These are phyloP conservation scores for Schwanniomyces etchellsii DNA, from an alignment of 1,139 yeast species.

Conservation along the genomic window DNA sequence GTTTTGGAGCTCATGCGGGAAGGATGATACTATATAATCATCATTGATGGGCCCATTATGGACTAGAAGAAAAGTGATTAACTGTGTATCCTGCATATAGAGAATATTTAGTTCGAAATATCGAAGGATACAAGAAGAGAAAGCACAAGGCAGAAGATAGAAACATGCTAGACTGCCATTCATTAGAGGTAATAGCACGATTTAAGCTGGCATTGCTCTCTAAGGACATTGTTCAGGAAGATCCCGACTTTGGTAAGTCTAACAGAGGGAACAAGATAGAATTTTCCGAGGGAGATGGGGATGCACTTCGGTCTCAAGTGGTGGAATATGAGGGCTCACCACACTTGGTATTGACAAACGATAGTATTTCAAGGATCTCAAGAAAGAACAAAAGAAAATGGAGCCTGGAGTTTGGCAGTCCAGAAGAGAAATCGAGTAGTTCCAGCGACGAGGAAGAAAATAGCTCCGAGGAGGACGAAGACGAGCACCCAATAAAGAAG, in stretches of 20 bases:
- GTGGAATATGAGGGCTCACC: conserved; percentile 40
- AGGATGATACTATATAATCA: too few species aligned
- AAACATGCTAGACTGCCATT: conserved; percentile 38
- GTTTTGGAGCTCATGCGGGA: too few species aligned
- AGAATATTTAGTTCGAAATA: not conserved
- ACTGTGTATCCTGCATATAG: not conserved
- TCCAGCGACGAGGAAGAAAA: conserved; percentile 8
- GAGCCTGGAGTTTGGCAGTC: conserved; percentile 21
- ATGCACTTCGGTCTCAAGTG: conserved; percentile 25
- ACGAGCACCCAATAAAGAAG: conserved; percentile 29
- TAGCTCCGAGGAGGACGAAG: conserved; percentile 20
- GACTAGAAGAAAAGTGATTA: too few species aligned
- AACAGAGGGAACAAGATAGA: conserved; percentile 35
- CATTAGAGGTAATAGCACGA: conserved; percentile 33
- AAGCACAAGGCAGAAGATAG: too few species aligned
- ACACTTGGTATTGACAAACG: conserved; percentile 35
- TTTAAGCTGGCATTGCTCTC: conserved; percentile 35
- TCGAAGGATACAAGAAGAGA: too few species aligned
- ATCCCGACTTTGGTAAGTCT: conserved; percentile 13
- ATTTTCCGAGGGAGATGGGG: conserved; percentile 13
- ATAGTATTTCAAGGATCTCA: conserved; percentile 24
- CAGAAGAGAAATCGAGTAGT: conserved; percentile 6
- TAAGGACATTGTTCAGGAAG: conserved; percentile 8
- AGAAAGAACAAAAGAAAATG: conserved; percentile 31
- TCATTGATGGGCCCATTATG: too few species aligned